Percentiles rank a stretch among this genome's conserved stretches.
phyloP scores from a whole-genome alignment of 2,329 filamentous ascomycete genomes.

The Pezicula neosporulosa region DNA sequence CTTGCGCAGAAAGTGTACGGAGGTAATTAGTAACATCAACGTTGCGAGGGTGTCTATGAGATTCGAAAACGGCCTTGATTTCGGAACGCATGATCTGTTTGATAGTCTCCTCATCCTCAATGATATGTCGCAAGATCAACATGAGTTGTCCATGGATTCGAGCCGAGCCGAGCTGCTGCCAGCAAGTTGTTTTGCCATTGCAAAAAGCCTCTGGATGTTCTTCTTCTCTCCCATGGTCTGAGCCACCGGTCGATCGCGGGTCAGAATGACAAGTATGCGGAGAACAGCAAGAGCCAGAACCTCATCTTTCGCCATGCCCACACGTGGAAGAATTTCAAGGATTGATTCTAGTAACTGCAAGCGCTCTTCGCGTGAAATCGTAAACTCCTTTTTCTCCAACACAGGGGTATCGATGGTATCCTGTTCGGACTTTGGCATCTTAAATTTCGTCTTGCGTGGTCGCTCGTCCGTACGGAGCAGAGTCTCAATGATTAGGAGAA shows the following conservation, averaged over 20 bases:
- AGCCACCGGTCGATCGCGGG: conserved; percentile 73
- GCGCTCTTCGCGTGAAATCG: conserved; percentile 64
- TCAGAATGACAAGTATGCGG: conserved; percentile 83
- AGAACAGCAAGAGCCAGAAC: conserved; percentile 78
- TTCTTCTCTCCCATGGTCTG: conserved; percentile 78
- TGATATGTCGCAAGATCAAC: conserved; percentile 83
- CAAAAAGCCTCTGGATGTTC: conserved; percentile 84
- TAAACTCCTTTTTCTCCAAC: conserved; percentile 55
- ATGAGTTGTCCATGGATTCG: conserved; percentile 64
- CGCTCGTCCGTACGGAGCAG: conserved; percentile 87
- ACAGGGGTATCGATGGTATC: conserved; percentile 49
- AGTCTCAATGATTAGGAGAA: conserved; percentile 86
- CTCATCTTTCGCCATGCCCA: conserved; percentile 73
- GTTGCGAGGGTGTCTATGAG: conserved; percentile 45
- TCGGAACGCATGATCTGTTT: conserved; percentile 90
- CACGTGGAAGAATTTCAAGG: conserved; percentile 78
- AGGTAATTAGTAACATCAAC: conserved; percentile 72
- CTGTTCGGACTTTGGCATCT: conserved; percentile 46
- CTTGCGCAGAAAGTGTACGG: conserved; percentile 73
- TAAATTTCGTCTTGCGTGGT: conserved; percentile 73
- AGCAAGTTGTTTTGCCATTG: conserved; percentile 92
- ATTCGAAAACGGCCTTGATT: conserved; percentile 74
- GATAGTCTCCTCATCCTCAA: conserved; percentile 89
- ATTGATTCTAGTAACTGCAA: conserved; percentile 69
- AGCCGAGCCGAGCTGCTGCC: conserved; percentile 73